Base-by-base conservation (phyloP, 306 rosid genomes). In the Vigna trinervia region DNA sequence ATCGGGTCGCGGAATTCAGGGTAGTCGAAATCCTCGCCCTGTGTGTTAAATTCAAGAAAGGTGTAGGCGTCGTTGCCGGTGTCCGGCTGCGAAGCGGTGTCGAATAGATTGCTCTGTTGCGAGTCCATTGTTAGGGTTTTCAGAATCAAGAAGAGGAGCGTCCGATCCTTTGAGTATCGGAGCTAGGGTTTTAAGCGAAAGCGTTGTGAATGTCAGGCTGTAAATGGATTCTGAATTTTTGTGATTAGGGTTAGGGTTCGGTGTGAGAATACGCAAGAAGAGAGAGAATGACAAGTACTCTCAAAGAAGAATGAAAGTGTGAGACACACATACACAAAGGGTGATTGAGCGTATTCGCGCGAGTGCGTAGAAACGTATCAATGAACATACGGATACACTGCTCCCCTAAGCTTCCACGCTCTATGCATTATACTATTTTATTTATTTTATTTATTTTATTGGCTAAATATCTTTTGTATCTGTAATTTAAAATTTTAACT, bases 11-110 rank as follows among this genome's bases (percentile, higher is more conserved):
- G 97, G 36, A 92, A 96, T 87, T 96, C 99, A 0, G 98, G 97
- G 43, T 92, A 96, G 79, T 96, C 98, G 85, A 92, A 93, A 81
- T 93, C 99, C 72, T 96, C 99, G 30, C 99, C 99, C 73, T 96
- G 99, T 1, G 99, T 92, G 85, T 93, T 96, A 83, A 96, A 96
- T 85, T 96, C 99, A 69, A 96, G 96, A 79, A 96, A 96, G 14
- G 99, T 96, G 88, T 96, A 96, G 13, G 99, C 99, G 75, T 96
- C 99, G 91, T 87, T 91, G 26, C 79, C 97, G 6, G 94, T 86
- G 88, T 96, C 99, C 3, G 99, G 99, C 77, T 96, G 99, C 71
- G 99, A 96, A 34, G 97, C 97, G 70, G 99, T 88, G 26, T 96
- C 99, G 81, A 89, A 96, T 22, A 92, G 88, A 78, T 86, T 96